Evolutionary conservation across 306 rosid species (phyloP), one percentile per base, ranked within the genome.

Genomic region (Cucurbita moschata): DNA sequence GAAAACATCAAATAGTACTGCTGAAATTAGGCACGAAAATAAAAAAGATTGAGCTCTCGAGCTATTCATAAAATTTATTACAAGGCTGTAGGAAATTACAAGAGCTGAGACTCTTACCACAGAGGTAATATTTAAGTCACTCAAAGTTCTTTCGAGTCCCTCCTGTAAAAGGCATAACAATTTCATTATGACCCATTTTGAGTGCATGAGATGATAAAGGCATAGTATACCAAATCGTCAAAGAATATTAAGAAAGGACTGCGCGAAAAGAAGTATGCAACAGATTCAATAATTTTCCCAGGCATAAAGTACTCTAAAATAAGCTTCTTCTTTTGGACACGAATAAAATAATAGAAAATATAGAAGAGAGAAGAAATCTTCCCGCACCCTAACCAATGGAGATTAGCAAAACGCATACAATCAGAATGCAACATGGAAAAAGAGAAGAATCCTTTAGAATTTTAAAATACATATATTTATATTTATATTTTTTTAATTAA

Each of bases 51-150:
- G 53, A 30, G 8, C 26, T 38, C 52, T 5, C 18, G 62, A 76
- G 40, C 51, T 23, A 77, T 74, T 56, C 68, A 77, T 44, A 75
- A 62, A 66, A 71, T 72, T 49, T 14, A 47, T 37, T 75, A 44
- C 67, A 62, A 65, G 52, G 76, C 19, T 8, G 11, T 10, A 64
- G 71, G 8, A 39, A 37, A 64, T 39, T 42, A 65, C 71, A 73
- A 75, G 66, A 53, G 73, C 58, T 39, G 80, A 79, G 77, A 18
- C 51, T 46, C 67, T 86, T 89, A 92, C 98, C 98, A 87, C 96
- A 61, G 96, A 61, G 60, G 82, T 64, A 67, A 92, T 88, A 81
- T 82, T 79, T 76, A 87, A 80, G 83, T 83, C 67, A 77, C 81
- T 76, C 86, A 92, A 76, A 38, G 84, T 72, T 63, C 73, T 86